Base-by-base conservation (phyloP, 371 early-diverging fungal species). In the Mucor indicus region DNA sequence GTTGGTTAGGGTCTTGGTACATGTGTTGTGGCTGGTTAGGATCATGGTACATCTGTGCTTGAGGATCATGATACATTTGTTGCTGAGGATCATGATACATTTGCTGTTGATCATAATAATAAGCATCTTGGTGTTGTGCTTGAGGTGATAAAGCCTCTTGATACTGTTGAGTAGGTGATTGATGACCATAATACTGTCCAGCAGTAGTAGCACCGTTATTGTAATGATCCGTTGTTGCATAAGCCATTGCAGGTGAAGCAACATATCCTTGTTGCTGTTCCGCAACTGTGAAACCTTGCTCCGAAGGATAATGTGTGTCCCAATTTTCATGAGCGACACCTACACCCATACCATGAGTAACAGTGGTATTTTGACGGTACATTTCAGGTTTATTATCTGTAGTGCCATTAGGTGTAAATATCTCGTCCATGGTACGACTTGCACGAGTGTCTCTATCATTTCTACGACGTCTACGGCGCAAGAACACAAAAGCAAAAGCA, bases 361-460 rank as follows among this genome's bases (percentile, higher is more conserved):
- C 44, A 9, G 43, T 20, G n/a, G 42, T 33, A 6, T 32, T 44
- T 10, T 10, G 31, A 13, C 25, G 37, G 11, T 55, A 55, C 6
- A 44, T 20, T 15, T 45, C 44, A 16, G 17, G 22, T 5, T 39
- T 31, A 9, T 33, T 33, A 32, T 31, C 24, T 12, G 19, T 33
- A 24, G 19, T 36, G 11, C 55, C 55, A 32, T 48, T 46, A 10
- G 61, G 61, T 11, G 61, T 32, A 32, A 61, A 61, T 3, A 61
- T 35, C 1, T 61, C 56, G 13, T 55, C 56, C 61, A 61, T 55
- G 3, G 56, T 38, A n/a, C 56, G 55, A 38, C 56, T 61, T 1
- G 55, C 37, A 7, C 62, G 53, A 7, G 49, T 54, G 9, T 21
- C 33, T 38, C 38, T 44, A 24, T 38, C 17, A 20, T 24, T 47